Evolutionary conservation across 148 eudicot genomes (phyloP), one percentile per base, ranked within the genome.

Genomic region (Limonium bicolor): DNA sequence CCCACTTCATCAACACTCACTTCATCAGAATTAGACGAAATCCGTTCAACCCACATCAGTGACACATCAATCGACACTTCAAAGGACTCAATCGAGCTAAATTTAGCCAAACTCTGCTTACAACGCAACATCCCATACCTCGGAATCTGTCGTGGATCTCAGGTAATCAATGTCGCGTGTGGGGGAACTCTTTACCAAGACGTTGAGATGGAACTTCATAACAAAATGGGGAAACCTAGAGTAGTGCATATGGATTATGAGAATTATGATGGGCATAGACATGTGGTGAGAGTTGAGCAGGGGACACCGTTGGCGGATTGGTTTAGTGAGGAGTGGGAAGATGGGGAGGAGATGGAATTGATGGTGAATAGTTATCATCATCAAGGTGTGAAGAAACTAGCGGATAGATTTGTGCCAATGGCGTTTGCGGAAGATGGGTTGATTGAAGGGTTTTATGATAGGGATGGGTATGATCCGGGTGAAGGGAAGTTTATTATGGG

Each of bases 401-500:
- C 94, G 2, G 68, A 58, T 36, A 54, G 96, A 6, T 79, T 87
- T 30, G 76, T 78, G 27, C 82, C 94, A 0, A 82, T 86, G 96
- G 88, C 78, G 1, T 82, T 66, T 25, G 65, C 88, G 4, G 68
- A 79, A 0, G 96, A 86, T 40, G 96, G 88, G 0, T 52, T 86
- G 38, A 48, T 78, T 1, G 96, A 86, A 55, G 96, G 80, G 27
- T 86, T 66, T 47, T 87, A 87, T 41, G 96, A 87, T 36, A 94
- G 88, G 0, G 66, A 82, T 24, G 65, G 59, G 27, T 86, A 82
- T 51, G 68, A 71, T 51, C 96, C 94, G 2, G 77, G 62, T 5
- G 88, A 73, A 40, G 96, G 94, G 7, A 79, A 70, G 69, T 87
- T 87, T 34, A 65, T 76, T 20, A 69, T 87, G 78, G 96, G 94